These are phyloP conservation scores for Neurospora sp. DNA, from an alignment of 495 filamentous ascomycete species.

Conservation along the genomic window DNA sequence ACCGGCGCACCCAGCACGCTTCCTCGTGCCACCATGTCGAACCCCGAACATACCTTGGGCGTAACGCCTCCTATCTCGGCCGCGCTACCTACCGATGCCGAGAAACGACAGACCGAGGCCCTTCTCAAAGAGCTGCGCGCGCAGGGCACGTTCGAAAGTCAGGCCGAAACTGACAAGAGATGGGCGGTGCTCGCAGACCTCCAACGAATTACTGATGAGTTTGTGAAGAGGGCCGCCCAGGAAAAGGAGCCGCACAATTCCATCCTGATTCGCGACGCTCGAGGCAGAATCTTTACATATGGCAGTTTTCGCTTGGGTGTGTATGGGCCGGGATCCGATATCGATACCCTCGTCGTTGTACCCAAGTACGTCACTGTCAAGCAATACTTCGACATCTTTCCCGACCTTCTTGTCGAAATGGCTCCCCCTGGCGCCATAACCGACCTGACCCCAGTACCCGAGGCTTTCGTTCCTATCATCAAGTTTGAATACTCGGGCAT, in stretches of 20 bases:
- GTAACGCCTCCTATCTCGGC: slow-evolving; percentile 78
- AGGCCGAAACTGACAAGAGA: slow-evolving; percentile 63
- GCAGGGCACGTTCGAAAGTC: slow-evolving; percentile 84
- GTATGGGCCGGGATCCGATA: slow-evolving; percentile 92
- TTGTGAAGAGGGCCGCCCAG: slow-evolving; percentile 65
- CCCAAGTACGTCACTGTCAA: slow-evolving; percentile 77
- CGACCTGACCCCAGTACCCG: slow-evolving; percentile 75
- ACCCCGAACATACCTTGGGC: slow-evolving; percentile 46
- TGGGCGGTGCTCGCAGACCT: slow-evolving; percentile 53
- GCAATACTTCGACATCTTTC: slow-evolving; percentile 87
- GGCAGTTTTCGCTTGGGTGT: slow-evolving; percentile 91
- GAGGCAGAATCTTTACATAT: slow-evolving; percentile 87
- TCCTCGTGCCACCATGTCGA: slow-evolving; percentile 10
- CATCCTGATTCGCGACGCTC: slow-evolving; percentile 64
- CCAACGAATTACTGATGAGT: slow-evolving; percentile 70
- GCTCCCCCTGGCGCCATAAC: slow-evolving; percentile 65
- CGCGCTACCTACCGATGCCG: slow-evolving; percentile 59
- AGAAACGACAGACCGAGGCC: slow-evolving; percentile 63
- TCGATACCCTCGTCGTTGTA: slow-evolving; percentile 86
- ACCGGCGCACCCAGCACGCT: not conserved
- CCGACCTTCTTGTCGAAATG: slow-evolving; percentile 61
- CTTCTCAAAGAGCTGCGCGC: slow-evolving; percentile 72
- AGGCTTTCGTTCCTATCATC: slow-evolving; percentile 91
- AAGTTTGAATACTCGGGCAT: slow-evolving; percentile 85
- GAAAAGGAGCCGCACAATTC: slow-evolving; percentile 65